Conservation (phyloP, 2,329 filamentous ascomycete species). For the Colletotrichum liaoningense region DNA sequence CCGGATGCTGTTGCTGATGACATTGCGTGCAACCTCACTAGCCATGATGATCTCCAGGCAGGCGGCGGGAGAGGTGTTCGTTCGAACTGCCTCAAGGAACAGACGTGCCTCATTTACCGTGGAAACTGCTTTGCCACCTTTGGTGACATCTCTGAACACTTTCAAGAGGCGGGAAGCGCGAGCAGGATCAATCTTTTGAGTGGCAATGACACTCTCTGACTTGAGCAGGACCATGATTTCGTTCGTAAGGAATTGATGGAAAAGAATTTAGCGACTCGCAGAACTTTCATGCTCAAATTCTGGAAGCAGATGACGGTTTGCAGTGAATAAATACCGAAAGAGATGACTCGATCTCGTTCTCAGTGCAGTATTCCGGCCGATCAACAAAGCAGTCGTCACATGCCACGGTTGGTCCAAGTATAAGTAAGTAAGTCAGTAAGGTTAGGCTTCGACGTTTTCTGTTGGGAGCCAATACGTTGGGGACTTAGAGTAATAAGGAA, state of each 20-base stretch:
- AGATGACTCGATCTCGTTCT: not conserved
- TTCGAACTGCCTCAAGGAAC: slow-evolving; percentile 42
- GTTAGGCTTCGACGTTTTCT: slow-evolving; percentile 8
- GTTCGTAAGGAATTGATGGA: too few species aligned
- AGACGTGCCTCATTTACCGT: slow-evolving; percentile 39
- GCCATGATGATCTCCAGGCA: slow-evolving; percentile 44
- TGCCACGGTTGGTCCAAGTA: not conserved
- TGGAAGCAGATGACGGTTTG: not conserved
- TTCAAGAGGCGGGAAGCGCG: slow-evolving; percentile 33
- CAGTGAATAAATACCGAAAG: not conserved
- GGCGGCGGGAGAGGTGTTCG: slow-evolving; percentile 34
- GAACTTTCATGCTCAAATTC: not conserved
- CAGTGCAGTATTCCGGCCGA: not conserved
- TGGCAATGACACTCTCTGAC: not conserved
- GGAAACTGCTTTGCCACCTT: slow-evolving; percentile 23
- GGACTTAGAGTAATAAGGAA: not conserved
- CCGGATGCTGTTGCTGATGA: slow-evolving; percentile 42
- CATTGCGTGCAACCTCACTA: slow-evolving; percentile 37
- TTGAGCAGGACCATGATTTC: too few species aligned
- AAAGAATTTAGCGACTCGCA: not conserved
- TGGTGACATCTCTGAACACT: slow-evolving; percentile 32
- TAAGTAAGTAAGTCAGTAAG: slow-evolving; percentile 1
- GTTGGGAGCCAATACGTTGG: not conserved
- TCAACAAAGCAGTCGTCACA: slow-evolving; percentile 5
- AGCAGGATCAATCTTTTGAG: not conserved